A percentile compares a stretch with the other conserved stretches of the same genome.
phyloP scores from a whole-genome alignment of 306 rosid species.

The Hylodesmum podocarpum region DNA sequence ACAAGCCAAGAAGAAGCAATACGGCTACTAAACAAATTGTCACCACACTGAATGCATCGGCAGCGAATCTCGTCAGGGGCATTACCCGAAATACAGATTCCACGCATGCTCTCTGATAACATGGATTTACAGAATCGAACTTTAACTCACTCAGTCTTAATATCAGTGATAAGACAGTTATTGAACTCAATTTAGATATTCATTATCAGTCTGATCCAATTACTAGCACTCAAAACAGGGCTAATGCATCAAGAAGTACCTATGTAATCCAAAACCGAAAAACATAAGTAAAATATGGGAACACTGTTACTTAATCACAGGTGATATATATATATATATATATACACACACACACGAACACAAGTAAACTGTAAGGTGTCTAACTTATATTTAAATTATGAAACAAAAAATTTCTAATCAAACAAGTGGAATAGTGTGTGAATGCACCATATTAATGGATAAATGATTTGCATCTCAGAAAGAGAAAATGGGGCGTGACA shows the following conservation, averaged over 20 bases:
- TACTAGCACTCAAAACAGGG: conserved; percentile 20
- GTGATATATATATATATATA: too few species aligned
- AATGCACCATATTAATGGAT: too few species aligned
- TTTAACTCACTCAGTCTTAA: conserved; percentile 19
- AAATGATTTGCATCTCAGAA: too few species aligned
- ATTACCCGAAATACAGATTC: conserved; percentile 96
- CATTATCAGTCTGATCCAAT: conserved; percentile 9
- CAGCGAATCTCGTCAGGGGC: conserved; percentile 95
- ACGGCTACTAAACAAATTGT: conserved; percentile 84
- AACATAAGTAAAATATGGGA: not conserved
- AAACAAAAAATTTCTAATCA: too few species aligned
- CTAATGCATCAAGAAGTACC: conserved; percentile 31
- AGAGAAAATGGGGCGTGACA: too few species aligned
- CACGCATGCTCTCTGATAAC: conserved; percentile 99
- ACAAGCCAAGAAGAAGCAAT: conserved; percentile 72
- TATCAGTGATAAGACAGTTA: conserved; percentile 28
- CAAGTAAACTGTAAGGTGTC: too few species aligned
- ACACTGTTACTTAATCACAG: not conserved
- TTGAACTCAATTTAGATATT: conserved; percentile 29
- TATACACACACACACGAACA: too few species aligned
- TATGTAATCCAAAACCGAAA: not conserved
- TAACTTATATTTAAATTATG: too few species aligned
- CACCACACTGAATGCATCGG: conserved; percentile 99
- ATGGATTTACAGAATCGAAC: conserved; percentile 65
- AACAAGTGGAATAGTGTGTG: too few species aligned